Evolutionary conservation across 2,329 filamentous ascomycete species (phyloP).

Genomic region (Aspergillus versicolor): DNA sequence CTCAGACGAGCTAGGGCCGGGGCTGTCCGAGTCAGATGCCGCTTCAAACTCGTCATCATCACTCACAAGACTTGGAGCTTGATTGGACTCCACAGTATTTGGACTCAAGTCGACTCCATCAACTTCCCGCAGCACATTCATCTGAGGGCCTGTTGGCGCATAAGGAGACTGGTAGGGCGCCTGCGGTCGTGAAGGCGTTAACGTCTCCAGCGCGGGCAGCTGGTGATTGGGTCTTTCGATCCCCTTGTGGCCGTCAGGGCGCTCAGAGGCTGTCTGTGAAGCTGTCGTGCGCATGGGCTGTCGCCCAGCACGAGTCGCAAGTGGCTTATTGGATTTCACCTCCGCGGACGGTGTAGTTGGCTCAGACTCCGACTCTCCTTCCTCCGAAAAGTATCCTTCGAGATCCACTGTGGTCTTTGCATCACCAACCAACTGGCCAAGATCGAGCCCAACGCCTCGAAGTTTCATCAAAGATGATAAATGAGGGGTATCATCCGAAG

Average conservation of each 20-base stretch:
- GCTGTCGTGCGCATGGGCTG: conserved; percentile 59
- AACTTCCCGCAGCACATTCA: conserved; percentile 43
- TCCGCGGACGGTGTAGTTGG: conserved; percentile 25
- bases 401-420: conserved; percentile 45
- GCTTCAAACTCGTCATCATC: conserved; percentile 76
- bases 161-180: conserved; percentile 30
- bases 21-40: conserved; percentile 64
- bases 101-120: conserved; percentile 59
- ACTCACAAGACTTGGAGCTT: conserved; percentile 75
- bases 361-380: conserved; percentile 42
- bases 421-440: conserved; percentile 60
- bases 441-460: conserved; percentile 61
- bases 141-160: conserved; percentile 18
- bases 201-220: conserved; percentile 43
- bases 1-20: conserved; percentile 47
- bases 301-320: conserved; percentile 31
- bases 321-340: conserved; percentile 19
- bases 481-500: conserved; percentile 62
- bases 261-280: conserved; percentile 50
- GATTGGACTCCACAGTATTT: conserved; percentile 69
- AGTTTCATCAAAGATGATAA: conserved; percentile 65
- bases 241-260: conserved; percentile 61
- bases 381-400: conserved; percentile 40
- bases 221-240: conserved; percentile 39
- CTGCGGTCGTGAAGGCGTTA: conserved; percentile 32